Base-by-base conservation (phyloP, 257 asterid species). In the Fraxinus americana region DNA sequence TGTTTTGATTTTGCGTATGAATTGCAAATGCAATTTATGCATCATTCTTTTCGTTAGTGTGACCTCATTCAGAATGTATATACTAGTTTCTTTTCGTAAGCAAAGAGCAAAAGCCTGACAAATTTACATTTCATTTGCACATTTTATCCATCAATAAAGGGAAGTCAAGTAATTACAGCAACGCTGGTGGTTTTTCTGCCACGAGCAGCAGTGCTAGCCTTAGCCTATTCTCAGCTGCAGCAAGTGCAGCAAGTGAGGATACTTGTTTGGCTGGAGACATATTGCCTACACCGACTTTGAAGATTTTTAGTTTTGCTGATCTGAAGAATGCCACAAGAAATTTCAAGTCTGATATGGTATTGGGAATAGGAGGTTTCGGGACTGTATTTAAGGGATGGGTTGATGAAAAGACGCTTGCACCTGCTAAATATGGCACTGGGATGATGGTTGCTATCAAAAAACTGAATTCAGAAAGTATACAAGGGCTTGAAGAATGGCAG, bases 401-500 rank as follows among this genome's bases (percentile, higher is more conserved):
- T 30, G 92, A 88, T 13, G 85, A 81, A 75, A 83, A 77, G 84
- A 86, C 82, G 16, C 85, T 88, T 21, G 54, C 10, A 67, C 89
- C 90, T 1, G 78, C 86, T 63, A 86, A 75, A 79, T 23, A 29
- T n/a, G 87, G 85, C 43, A 79, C 83, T 4, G 90, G 89, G 23
- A 83, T 83, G 73, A 54, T 83, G 82, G 92, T 88, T 83, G 92
- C 89, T 17, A 82, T 88, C 90, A 88, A 88, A 83, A 88, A 86
- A 83, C 71, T 88, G 85, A 85, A 86, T 77, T 78, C 74, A 4
- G 88, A 78, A 85, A 81, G 92, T 72, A 68, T 73, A 72, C 92
- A 88, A 77, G 92, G 92, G 19, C 85, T 86, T 72, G 82, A 86
- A 25, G 90, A 88, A 77, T 88, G 92, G 92, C 89, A 83, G 92